Conservation (phyloP, 2,329 filamentous ascomycete genomes). For the Xylaria sp. region DNA sequence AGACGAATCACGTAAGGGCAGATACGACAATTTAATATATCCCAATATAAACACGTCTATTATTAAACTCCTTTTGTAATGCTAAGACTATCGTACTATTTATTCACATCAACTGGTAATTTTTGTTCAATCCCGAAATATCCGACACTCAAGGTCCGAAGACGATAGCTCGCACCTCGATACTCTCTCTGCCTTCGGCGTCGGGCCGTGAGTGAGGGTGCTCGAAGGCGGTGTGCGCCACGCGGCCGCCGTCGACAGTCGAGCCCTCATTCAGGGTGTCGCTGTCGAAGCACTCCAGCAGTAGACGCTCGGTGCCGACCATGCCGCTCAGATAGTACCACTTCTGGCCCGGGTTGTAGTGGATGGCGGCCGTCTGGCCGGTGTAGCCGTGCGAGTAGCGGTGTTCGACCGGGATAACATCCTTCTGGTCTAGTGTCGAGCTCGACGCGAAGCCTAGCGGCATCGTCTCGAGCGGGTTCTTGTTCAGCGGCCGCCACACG, state of each 20-base stretch:
- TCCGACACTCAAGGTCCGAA: slow-evolving; percentile 68
- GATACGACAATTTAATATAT: neutral
- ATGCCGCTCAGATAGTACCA: slow-evolving; percentile 88
- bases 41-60: neutral
- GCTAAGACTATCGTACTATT: neutral
- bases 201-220: slow-evolving; percentile 77
- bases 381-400: slow-evolving; percentile 73
- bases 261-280: slow-evolving; percentile 62
- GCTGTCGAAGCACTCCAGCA: slow-evolving; percentile 83
- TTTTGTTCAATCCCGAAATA: neutral
- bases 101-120: neutral
- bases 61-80: slow-evolving; percentile 7
- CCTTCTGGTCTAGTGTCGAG: slow-evolving; percentile 66
- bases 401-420: slow-evolving; percentile 78
- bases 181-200: slow-evolving; percentile 82
- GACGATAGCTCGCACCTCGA: slow-evolving; percentile 86
- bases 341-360: slow-evolving; percentile 67
- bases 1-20: too few species aligned
- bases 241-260: slow-evolving; percentile 62
- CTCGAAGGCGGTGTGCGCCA: slow-evolving; percentile 81
- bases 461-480: slow-evolving; percentile 69
- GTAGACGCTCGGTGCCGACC: slow-evolving; percentile 74
- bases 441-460: slow-evolving; percentile 77
- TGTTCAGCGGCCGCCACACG: slow-evolving; percentile 78
- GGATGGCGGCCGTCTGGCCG: slow-evolving; percentile 79